Base-by-base conservation (phyloP, 208 protist genomes). In the Angomonas deanei region DNA sequence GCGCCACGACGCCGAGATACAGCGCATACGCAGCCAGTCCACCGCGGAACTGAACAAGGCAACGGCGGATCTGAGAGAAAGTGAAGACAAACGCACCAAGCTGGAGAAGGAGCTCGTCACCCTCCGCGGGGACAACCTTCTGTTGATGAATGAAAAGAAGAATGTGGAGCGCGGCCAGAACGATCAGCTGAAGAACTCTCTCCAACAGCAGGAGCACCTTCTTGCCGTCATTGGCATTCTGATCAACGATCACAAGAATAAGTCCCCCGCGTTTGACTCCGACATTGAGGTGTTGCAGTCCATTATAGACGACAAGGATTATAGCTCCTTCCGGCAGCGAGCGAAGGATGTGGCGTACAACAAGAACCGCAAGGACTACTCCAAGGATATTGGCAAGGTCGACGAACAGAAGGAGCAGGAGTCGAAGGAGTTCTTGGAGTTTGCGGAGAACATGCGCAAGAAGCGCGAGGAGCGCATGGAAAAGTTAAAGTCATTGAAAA, bases 41-140 rank as follows among this genome's bases (percentile, higher is more conserved):
- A 63, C 66, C 15, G 48, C 68, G 1, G 72, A 84, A 19, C 36
- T 75, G 26, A 49, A 47, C 28, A 39, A 57, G 11, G 70, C 60
- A 53, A 52, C 68, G 19, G 56, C 49, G 36, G 63, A 70, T 26
- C 33, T 81, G 21, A 47, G 53, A n/a, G 69, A 68, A 42, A 74
- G 79, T 54, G 76, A 82, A 26, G 49, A 59, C 10, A 66, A 76
- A 65, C 46, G 52, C 0, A 72, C 65, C 13, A 50, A 68, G 4
- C 17, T 71, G 31, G 77, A 84, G 48, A 50, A 76, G 13, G 73
- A 88, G 27, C 47, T 72, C 2, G 59, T 57, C 15, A 64, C 60
- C 27, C 49, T 78, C 56, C 72, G 72, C 38, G 57, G 52, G 31
- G 72, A 78, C 53, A 78, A 78, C 58, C 21, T 78, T 26, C 64